Base-by-base conservation (phyloP, 2,329 filamentous ascomycete species). In the Claviceps arundinis region DNA sequence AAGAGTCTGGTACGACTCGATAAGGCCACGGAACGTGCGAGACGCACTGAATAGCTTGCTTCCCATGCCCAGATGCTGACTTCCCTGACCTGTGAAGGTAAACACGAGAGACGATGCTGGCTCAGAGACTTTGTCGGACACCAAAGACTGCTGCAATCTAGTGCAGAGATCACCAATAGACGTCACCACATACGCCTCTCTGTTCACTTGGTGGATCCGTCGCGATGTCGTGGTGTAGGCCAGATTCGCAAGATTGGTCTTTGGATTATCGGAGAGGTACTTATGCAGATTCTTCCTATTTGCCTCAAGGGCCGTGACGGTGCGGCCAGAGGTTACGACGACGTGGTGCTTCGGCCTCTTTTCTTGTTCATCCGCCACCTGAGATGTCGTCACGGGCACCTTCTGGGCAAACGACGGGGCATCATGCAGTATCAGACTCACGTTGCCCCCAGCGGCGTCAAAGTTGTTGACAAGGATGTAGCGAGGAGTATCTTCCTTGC, bases 181-280 rank as follows among this genome's bases (percentile, higher is more conserved):
- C 8, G 30, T 30, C 30, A 30, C 30, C 30, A 30, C 30, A 8
- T 30, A 30, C 30, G 30, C 30, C 30, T 30, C 30, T 30, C 30
- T 30, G 8, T 30, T 30, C 8, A 30, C 30, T 11, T 30, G 30
- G 8, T 30, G 30, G 30, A 30, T 30, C 30, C 30, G 30, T 30
- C 30, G 30, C 30, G 30, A 30, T 30, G 30, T 30, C 9, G 30
- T 30, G 30, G 30, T 30, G 8, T 11, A 30, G 30, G 64, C 66
- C 17, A 42, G 17, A 19, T 42, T 6, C 3, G n/a, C 17, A 19
- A 42, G 41, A 22, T 11, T 42, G 3, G 17, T 42, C 17, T 42
- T 19, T 4, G 41, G 41, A 9, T 22, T 42, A 17, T 42, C 3
- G 9, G 17, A 22, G 17, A 19, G 41, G 19, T 42, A 42, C 14